Evolutionary conservation across 1,284 basidiomycete genomes (phyloP), one percentile per base, ranked within the genome.

Genomic region (Ustilago vetiveriae): DNA sequence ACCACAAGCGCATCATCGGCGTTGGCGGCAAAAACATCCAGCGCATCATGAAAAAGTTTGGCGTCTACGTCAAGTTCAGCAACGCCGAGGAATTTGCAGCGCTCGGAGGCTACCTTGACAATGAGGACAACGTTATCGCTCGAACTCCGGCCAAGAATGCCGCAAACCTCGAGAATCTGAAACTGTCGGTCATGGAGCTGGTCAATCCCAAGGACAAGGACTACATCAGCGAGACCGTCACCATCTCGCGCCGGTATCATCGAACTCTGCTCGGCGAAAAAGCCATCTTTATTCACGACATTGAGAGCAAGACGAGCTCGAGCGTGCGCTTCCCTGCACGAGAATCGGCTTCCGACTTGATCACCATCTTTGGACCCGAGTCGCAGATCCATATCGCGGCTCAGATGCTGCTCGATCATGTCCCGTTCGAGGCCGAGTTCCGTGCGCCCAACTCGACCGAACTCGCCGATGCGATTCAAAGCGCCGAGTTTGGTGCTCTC

Each of bases 1-100:
- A 98, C 83, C 95, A 98, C 85, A 98, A 98, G 84, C 91, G 96
- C 65, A 98, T 98, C 82, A 99, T 99, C 74, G 95, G 95, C 63
- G 95, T 98, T 23, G 95, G 94, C 38, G 95, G 95, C 27, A 91
- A 94, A 80, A 98, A 95, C 84, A 98, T 99, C 60, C 95, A 98
- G 83, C 88, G 93, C 62, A 98, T 98, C 83, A 99, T 99, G 95
- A 98, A 98, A 85, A 94, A 96, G 83, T 97, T 91, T 78, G 95
- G 95, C 27, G 95, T 98, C 23, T 98, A 98, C 84, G 96, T 99
- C 84, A 98, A 98, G 84, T 98, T 98, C 81, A 94, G 92, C 37
- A 98, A 98, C 82, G 93, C 94, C 6, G 94, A 98, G 75, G 96
- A 98, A 83, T 98, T 95, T 83, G 93, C 93, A 39, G 89, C 90